Conservation (phyloP, 192 early-diverging fungal genomes). For the Backusella luteola region DNA sequence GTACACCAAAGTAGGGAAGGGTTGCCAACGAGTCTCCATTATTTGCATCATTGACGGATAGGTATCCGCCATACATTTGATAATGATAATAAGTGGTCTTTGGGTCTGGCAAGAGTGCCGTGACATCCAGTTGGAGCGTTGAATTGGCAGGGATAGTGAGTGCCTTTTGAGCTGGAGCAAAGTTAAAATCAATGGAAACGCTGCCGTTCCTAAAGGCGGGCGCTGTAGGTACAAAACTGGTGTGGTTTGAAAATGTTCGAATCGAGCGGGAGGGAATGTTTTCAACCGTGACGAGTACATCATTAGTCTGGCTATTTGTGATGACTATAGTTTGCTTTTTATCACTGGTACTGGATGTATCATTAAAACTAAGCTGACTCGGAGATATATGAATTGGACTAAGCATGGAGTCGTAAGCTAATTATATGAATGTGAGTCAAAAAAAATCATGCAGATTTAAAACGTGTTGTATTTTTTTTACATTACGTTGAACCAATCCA, state of each 20-base stretch:
- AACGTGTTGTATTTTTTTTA: neutral
- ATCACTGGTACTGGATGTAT: slow-evolving; percentile 31
- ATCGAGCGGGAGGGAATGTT: slow-evolving; percentile 38
- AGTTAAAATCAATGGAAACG: neutral
- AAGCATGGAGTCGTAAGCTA: slow-evolving; percentile 37
- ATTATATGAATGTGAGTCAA: neutral
- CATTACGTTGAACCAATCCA: slow-evolving; percentile 44
- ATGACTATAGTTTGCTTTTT: slow-evolving; percentile 35
- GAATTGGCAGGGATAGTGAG: neutral
- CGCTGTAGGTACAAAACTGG: slow-evolving; percentile 11
- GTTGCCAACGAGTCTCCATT: slow-evolving; percentile 16
- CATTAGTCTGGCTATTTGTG: slow-evolving; percentile 34
- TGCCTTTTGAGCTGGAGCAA: neutral
- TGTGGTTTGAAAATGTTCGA: slow-evolving; percentile 27
- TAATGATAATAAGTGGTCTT: slow-evolving; percentile 4
- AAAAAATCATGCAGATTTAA: neutral
- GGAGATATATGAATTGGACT: slow-evolving; percentile 39
- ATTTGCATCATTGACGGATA: slow-evolving; percentile 22
- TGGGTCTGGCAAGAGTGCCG: slow-evolving; percentile 14
- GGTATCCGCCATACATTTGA: slow-evolving; percentile 44
- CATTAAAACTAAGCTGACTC: slow-evolving; percentile 48
- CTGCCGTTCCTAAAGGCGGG: slow-evolving; percentile 7
- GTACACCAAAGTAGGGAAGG: slow-evolving; percentile 49
- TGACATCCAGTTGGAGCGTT: neutral
- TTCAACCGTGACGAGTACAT: slow-evolving; percentile 23